Evolutionary conservation across 2,329 filamentous ascomycete species (phyloP).

Genomic region (Stenocarpella maydis): DNA sequence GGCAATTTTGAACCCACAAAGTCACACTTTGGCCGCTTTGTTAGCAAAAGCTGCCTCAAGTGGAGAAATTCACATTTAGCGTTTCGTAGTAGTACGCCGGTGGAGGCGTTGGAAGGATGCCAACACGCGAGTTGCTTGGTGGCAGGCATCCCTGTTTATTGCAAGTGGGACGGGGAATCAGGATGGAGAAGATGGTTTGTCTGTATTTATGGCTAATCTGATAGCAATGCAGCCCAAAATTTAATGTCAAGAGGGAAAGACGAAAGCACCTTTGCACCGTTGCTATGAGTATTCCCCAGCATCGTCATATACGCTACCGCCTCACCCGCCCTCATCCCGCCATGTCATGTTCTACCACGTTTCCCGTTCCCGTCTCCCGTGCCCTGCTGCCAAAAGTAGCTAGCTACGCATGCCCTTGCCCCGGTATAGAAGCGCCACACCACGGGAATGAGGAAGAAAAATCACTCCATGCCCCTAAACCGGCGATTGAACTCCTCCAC

Average conservation of each 20-base stretch:
- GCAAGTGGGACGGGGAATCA: no score
- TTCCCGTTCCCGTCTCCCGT: neutral
- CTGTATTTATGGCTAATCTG: slow-evolving; percentile 3
- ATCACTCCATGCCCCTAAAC: slow-evolving; percentile 56
- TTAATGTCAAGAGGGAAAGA: neutral
- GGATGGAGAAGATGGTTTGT: neutral
- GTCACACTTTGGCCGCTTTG: neutral
- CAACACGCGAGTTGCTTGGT: no score
- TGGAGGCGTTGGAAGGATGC: no score
- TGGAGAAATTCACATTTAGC: no score
- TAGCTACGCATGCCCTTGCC: neutral
- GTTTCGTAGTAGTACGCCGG: no score
- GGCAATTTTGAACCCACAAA: no score
- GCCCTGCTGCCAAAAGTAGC: neutral
- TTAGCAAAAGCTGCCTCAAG: no score
- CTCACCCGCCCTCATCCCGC: neutral
- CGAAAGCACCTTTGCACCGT: slow-evolving; percentile 28
- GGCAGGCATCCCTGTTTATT: no score
- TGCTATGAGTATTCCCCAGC: slow-evolving; percentile 11
- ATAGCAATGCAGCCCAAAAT: slow-evolving; percentile 7
- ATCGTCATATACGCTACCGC: neutral
- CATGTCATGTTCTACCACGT: neutral
- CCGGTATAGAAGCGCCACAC: neutral
- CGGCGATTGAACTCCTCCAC: slow-evolving; percentile 73
- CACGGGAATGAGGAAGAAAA: neutral